phyloP scores from a whole-genome alignment of 768 basidiomycete genomes.

The Agaricus sinodeliciosus region DNA sequence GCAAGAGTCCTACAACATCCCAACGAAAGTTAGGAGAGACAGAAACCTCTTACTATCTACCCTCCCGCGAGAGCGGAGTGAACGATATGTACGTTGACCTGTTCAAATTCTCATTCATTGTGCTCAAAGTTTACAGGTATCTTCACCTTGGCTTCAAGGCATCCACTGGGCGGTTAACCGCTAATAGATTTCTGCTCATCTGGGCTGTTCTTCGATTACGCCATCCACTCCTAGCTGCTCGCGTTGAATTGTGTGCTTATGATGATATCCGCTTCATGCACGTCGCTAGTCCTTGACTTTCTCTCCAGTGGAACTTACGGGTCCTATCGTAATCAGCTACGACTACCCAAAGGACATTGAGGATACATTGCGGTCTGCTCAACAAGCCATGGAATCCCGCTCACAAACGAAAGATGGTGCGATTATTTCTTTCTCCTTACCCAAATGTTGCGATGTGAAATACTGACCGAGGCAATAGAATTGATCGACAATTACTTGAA shows the following conservation, averaged over 20 bases:
- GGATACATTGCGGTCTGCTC: slow-evolving; percentile 43
- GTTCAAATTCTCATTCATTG: neutral
- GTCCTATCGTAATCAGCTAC: slow-evolving; percentile 32
- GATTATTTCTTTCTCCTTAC: slow-evolving; percentile 8
- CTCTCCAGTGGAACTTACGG: neutral
- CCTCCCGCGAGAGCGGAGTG: slow-evolving; percentile 70
- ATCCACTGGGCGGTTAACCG: slow-evolving; percentile 32
- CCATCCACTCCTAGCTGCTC: slow-evolving; percentile 68
- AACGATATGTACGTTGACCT: slow-evolving; percentile 69
- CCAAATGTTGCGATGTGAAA: neutral
- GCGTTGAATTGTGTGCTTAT: slow-evolving; percentile 52
- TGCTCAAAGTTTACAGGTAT: slow-evolving; percentile 45
- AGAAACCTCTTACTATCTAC: slow-evolving; percentile 76
- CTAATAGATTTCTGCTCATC: slow-evolving; percentile 43
- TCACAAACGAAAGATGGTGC: slow-evolving; percentile 49
- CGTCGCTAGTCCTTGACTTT: neutral
- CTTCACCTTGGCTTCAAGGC: slow-evolving; percentile 66
- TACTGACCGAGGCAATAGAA: slow-evolving; percentile 26
- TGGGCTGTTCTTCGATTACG: slow-evolving; percentile 70
- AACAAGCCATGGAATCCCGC: slow-evolving; percentile 42
- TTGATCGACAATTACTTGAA: slow-evolving; percentile 70
- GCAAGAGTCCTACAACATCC: neutral
- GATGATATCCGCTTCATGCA: slow-evolving; percentile 59
- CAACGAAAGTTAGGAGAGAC: slow-evolving; percentile 64
- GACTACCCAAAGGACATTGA: slow-evolving; percentile 32